Conservation (phyloP, 805 yeast species). For the Osmozyma mogii region DNA sequence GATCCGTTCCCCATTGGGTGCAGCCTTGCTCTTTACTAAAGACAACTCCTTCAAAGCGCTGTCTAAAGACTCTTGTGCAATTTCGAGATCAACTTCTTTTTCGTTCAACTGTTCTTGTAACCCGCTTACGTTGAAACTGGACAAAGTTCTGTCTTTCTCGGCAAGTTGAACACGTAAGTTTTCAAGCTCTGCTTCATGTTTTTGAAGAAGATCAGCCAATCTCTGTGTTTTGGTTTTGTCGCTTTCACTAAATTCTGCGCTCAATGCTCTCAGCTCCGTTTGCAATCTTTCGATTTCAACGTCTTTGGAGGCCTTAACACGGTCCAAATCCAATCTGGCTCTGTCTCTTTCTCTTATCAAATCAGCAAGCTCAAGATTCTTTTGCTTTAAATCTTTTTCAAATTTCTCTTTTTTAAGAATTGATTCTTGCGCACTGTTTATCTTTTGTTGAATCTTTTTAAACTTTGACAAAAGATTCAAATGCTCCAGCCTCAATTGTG, state of each 20-base stretch:
- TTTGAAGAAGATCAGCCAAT: conserved; percentile 48
- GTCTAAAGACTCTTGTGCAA: conserved; percentile 72
- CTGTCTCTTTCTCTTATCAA: conserved; percentile 84
- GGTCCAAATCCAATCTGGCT: conserved; percentile 75
- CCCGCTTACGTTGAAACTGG: no score
- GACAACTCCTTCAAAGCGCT: conserved; percentile 58
- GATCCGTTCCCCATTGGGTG: conserved; percentile 41
- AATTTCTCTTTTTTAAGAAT: conserved; percentile 73
- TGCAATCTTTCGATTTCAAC: conserved; percentile 59
- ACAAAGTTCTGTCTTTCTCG: conserved; percentile 19
- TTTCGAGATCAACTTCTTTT: conserved; percentile 72
- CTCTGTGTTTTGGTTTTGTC: conserved; percentile 61
- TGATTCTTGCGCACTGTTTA: conserved; percentile 84
- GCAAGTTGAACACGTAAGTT: conserved; percentile 33
- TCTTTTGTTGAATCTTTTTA: conserved; percentile 78
- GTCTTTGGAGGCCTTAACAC: conserved; percentile 55
- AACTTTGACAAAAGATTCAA: conserved; percentile 67
- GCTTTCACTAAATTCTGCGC: conserved; percentile 47
- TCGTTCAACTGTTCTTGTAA: conserved; percentile 46
- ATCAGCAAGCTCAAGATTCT: conserved; percentile 82
- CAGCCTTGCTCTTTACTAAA: conserved; percentile 33
- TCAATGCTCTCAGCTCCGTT: conserved; percentile 54
- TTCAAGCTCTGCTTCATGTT: conserved; percentile 57
- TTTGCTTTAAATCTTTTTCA: conserved; percentile 77
- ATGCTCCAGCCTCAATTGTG: conserved; percentile 89